These are phyloP conservation scores for Clonostachys sp. DNA, from an alignment of 2,329 filamentous ascomycete genomes.

Conservation along the genomic window DNA sequence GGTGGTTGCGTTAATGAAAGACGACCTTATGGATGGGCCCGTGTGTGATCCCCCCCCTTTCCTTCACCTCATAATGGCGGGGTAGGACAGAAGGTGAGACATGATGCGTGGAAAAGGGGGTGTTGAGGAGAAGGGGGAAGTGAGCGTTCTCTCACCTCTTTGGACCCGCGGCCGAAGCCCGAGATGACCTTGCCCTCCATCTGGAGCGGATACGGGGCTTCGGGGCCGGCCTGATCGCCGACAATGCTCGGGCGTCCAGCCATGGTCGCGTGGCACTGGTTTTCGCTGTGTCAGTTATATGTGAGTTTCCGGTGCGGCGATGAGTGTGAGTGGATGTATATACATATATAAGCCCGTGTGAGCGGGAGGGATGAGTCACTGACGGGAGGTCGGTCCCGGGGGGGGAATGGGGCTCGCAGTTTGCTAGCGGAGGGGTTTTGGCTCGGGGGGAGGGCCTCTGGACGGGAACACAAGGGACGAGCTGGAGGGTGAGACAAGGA, in stretches of 20 bases:
- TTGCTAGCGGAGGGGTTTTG: too few species aligned
- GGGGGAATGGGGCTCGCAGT: too few species aligned
- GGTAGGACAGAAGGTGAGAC: neutral
- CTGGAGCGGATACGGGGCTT: slow-evolving; percentile 73
- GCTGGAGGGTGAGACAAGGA: too few species aligned
- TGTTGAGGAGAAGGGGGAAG: neutral
- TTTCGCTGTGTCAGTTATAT: neutral
- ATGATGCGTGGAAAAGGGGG: neutral
- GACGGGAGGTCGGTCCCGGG: too few species aligned
- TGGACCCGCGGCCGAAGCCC: slow-evolving; percentile 90
- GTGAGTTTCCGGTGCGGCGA: neutral
- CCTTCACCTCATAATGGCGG: too few species aligned
- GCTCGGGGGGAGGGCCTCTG: too few species aligned
- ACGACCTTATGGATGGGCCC: neutral
- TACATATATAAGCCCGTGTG: neutral
- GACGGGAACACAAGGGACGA: too few species aligned
- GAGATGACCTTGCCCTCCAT: slow-evolving; percentile 86
- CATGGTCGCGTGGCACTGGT: slow-evolving; percentile 12
- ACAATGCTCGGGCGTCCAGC: slow-evolving; percentile 60
- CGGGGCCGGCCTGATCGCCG: slow-evolving; percentile 69
- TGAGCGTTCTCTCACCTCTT: slow-evolving; percentile 67
- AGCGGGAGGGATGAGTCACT: too few species aligned
- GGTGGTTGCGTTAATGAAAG: neutral
- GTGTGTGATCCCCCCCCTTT: too few species aligned
- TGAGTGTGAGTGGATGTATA: neutral